Conservation (phyloP, 1,284 basidiomycete genomes). For the Mycosarcoma maydis region DNA sequence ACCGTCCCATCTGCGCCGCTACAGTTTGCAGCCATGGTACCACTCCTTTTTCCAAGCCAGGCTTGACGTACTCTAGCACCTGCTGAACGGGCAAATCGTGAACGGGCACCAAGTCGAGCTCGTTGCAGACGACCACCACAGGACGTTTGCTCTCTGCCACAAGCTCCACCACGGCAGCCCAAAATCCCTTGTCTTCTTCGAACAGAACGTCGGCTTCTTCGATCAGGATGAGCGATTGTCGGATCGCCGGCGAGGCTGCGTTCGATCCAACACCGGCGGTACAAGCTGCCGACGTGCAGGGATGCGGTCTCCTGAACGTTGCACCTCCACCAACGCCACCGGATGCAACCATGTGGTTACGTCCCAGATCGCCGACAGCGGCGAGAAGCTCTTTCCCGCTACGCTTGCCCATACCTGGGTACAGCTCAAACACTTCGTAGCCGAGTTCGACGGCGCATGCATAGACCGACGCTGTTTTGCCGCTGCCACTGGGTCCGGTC, state of each 20-base stretch:
- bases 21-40: slow-evolving; percentile 55
- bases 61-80: slow-evolving; percentile 44
- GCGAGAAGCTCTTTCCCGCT: slow-evolving; percentile 80
- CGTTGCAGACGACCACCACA: slow-evolving; percentile 62
- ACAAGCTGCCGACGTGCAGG: background rate
- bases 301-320: slow-evolving; percentile 4
- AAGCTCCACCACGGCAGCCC: slow-evolving; percentile 74
- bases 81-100: slow-evolving; percentile 50
- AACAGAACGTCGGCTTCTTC: slow-evolving; percentile 96
- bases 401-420: slow-evolving; percentile 85
- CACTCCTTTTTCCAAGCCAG: slow-evolving; percentile 37
- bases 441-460: slow-evolving; percentile 74
- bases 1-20: slow-evolving; percentile 6
- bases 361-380: slow-evolving; percentile 90
- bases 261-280: background rate
- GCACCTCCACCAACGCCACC: slow-evolving; percentile 55
- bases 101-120: slow-evolving; percentile 38
- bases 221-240: slow-evolving; percentile 89
- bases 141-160: slow-evolving; percentile 57
- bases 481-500: slow-evolving; percentile 73
- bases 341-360: slow-evolving; percentile 72
- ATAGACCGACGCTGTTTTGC: slow-evolving; percentile 64
- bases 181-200: slow-evolving; percentile 89
- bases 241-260: slow-evolving; percentile 62
- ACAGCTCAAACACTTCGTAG: slow-evolving; percentile 96